These are phyloP conservation scores for Acacia concinna DNA, from an alignment of 331 rosid species.

Conservation along the genomic window DNA sequence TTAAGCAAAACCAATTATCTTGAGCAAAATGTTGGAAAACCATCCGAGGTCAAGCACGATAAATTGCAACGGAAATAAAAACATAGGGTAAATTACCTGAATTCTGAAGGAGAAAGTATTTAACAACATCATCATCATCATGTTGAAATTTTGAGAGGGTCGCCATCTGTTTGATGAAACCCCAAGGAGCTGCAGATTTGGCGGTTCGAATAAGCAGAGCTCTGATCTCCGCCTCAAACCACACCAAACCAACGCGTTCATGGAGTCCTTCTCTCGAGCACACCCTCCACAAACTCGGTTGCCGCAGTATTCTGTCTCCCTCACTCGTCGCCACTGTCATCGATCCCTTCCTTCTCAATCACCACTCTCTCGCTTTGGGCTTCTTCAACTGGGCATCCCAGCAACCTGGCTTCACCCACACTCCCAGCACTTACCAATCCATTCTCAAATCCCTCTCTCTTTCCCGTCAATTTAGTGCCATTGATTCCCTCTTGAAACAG, in stretches of 20 bases:
- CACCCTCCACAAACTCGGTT: constrained; percentile 60
- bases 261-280: constrained; percentile 75
- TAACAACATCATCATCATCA: background rate
- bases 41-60: too few relatives aligned
- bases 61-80: background rate
- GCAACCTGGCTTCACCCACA: constrained; percentile 74
- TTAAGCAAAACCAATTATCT: background rate
- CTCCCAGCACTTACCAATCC: constrained; percentile 57
- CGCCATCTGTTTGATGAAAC: background rate
- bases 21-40: background rate
- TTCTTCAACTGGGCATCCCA: constrained; percentile 97
- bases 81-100: background rate
- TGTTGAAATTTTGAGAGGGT: background rate
- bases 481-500: constrained; percentile 60
- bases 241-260: constrained; percentile 47
- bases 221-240: constrained; percentile 49
- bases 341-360: constrained; percentile 78
- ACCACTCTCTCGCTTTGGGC: constrained; percentile 84
- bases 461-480: constrained; percentile 49
- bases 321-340: constrained; percentile 72
- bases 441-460: constrained; percentile 71
- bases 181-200: background rate
- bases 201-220: constrained; percentile 16
- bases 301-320: constrained; percentile 66
- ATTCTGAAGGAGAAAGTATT: background rate